Evolutionary conservation across 2,329 filamentous ascomycete genomes (phyloP).

Genomic region (Chalaropsis thielavioides): DNA sequence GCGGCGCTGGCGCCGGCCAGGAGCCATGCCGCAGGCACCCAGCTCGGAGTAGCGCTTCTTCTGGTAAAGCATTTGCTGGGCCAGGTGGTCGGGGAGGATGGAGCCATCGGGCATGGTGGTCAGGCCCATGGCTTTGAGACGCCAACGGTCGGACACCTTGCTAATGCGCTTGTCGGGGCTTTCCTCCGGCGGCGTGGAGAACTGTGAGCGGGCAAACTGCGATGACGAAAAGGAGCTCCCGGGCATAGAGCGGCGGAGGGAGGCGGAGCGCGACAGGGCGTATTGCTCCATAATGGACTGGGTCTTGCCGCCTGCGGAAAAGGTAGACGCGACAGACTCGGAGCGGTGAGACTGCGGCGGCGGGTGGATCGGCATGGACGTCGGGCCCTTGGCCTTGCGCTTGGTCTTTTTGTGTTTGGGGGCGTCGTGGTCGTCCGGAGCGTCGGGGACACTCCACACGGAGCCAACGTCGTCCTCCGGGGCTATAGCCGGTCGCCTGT

Average conservation of each 20-base stretch:
- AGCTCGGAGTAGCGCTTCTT: slow-evolving; percentile 29
- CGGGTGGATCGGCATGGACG: slow-evolving; percentile 11
- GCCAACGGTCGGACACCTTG: slow-evolving; percentile 32
- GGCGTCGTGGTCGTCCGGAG: neutral
- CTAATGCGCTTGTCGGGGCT: slow-evolving; percentile 22
- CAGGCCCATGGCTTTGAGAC: slow-evolving; percentile 36
- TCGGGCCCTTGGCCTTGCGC: slow-evolving; percentile 1
- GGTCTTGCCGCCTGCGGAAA: slow-evolving; percentile 16
- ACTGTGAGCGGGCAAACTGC: slow-evolving; percentile 15
- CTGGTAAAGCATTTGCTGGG: slow-evolving; percentile 31
- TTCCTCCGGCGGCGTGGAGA: slow-evolving; percentile 6
- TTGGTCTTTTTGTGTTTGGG: slow-evolving; percentile 11
- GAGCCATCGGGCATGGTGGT: slow-evolving; percentile 40
- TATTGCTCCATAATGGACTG: slow-evolving; percentile 16
- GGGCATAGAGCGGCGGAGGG: slow-evolving; percentile 16
- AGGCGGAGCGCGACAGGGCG: slow-evolving; percentile 11
- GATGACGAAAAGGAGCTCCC: slow-evolving; percentile 20
- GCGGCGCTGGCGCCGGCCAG: slow-evolving; percentile 18
- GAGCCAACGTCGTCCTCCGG: slow-evolving; percentile 20
- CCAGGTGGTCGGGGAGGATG: slow-evolving; percentile 38
- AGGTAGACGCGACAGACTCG: slow-evolving; percentile 14
- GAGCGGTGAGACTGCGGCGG: slow-evolving; percentile 7
- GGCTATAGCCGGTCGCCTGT: slow-evolving; percentile 24
- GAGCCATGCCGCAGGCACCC: slow-evolving; percentile 26
- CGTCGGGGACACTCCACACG: slow-evolving; percentile 16